These are phyloP conservation scores for Stemphylium beticola DNA, from an alignment of 2,329 filamentous ascomycete genomes.

Conservation along the genomic window DNA sequence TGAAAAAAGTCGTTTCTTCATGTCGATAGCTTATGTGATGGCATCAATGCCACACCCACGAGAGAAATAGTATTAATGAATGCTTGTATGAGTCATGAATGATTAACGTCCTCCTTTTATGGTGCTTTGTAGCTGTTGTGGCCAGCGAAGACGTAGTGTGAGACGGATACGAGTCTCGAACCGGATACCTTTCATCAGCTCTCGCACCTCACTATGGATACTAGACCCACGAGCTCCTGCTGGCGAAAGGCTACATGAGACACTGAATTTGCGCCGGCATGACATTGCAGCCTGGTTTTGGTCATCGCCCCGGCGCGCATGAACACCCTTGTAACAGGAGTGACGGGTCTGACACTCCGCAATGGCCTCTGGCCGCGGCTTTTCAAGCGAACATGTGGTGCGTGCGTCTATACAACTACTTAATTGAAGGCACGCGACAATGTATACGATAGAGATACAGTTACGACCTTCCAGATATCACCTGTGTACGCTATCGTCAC, in stretches of 20 bases:
- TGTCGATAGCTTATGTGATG: neutral
- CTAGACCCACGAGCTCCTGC: neutral
- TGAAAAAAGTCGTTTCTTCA: neutral
- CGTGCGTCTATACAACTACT: conserved; percentile 13
- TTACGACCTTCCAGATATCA: neutral
- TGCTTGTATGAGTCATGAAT: too few relatives aligned
- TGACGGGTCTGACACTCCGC: conserved; percentile 9
- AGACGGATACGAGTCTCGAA: neutral
- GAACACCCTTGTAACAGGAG: conserved; percentile 18
- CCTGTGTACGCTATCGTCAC: neutral
- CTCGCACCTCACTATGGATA: neutral
- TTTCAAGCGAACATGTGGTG: conserved; percentile 10
- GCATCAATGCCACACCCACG: neutral
- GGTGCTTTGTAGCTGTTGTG: too few relatives aligned
- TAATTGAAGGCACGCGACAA: neutral
- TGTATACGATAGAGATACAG: neutral
- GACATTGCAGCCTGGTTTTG: conserved; percentile 5
- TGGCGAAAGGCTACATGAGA: neutral
- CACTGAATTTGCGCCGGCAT: conserved; percentile 3
- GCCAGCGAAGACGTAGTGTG: neutral
- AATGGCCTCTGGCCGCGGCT: neutral
- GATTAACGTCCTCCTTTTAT: too few relatives aligned
- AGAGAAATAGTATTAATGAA: neutral
- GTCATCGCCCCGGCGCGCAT: conserved; percentile 9
- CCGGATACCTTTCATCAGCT: neutral